Base-by-base conservation (phyloP, 169 alveolate species). In the Cryptosporidium baileyi region DNA sequence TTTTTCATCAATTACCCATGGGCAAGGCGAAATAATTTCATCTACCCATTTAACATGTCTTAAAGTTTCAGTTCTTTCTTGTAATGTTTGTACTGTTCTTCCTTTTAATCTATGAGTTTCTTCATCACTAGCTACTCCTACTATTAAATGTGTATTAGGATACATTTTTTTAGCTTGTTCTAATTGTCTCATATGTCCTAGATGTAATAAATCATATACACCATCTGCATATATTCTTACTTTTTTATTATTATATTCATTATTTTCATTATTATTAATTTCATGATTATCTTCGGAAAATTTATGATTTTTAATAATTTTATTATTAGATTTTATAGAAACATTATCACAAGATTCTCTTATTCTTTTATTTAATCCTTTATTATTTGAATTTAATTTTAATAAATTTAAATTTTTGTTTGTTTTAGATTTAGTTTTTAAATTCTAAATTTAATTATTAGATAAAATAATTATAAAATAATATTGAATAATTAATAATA, bases 11-110 rank as follows among this genome's bases (percentile, higher is more conserved):
- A 95, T 90, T 44, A 95, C 92, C 99, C 98, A 97, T 36, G 97
- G 99, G 85, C 99, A 96, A 1, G 99, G 99, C 32, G 98, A 95
- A 34, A 97, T 93, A 34, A 97, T 97, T 82, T 97, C 99, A 82
- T 97, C 99, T 8, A 94, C 99, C 99, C 99, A 97, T 59, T 95
- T 95, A 62, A 98, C 92, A 74, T 97, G 99, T 51, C 93, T 89
- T 28, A 97, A 92, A 30, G 97, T 94, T 60, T 97, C 99, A 26
- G 97, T 94, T 61, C 99, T 88, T 82, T 97, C 99, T 13, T 80
- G 90, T 80, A 95, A 93, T 7, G 94, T 94, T 94, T 96, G 96
- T 38, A 97, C 97, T n/a, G 96, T 92, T 80, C 94, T 95, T 15
- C 99, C 99, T 90, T 97, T 97, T 65, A 91, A 89, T 38, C 94